Conservation (phyloP, 495 filamentous ascomycete species). For the Hypoxylon crocopeplum region DNA sequence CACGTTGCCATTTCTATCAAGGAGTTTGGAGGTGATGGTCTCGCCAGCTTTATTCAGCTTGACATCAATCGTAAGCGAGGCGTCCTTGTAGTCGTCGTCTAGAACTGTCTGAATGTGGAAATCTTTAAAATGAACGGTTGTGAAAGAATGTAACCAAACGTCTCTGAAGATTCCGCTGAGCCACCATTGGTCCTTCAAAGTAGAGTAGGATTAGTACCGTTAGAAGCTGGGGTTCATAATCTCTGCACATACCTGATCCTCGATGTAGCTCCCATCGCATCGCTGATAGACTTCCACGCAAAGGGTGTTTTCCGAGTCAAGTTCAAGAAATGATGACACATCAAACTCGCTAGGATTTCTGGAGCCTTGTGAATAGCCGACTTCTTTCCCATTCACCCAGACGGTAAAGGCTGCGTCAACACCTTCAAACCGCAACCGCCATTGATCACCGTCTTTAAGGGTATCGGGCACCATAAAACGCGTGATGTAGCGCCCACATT, state of each 20-base stretch:
- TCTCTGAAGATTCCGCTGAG: slow-evolving; percentile 74
- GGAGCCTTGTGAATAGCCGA: slow-evolving; percentile 73
- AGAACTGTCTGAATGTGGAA: slow-evolving; percentile 62
- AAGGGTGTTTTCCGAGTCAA: slow-evolving; percentile 57
- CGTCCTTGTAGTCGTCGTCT: slow-evolving; percentile 62
- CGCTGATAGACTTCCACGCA: slow-evolving; percentile 71
- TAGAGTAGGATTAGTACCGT: slow-evolving; percentile 2
- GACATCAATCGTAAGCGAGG: slow-evolving; percentile 57
- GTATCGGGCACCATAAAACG: slow-evolving; percentile 53
- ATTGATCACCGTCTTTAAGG: slow-evolving; percentile 47
- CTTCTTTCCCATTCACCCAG: slow-evolving; percentile 67
- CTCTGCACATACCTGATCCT: slow-evolving; percentile 59
- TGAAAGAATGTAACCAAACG: slow-evolving; percentile 69
- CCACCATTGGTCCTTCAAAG: slow-evolving; percentile 59
- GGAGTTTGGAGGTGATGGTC: slow-evolving; percentile 41
- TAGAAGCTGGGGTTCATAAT: neutral
- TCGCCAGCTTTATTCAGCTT: slow-evolving; percentile 41
- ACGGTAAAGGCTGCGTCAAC: slow-evolving; percentile 73
- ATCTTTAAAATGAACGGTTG: slow-evolving; percentile 63
- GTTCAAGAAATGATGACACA: slow-evolving; percentile 56
- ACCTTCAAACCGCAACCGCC: slow-evolving; percentile 70
- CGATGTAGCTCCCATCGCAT: slow-evolving; percentile 72
- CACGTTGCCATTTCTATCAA: slow-evolving; percentile 41
- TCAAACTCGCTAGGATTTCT: slow-evolving; percentile 75
- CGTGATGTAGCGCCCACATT: slow-evolving; percentile 67